These are phyloP conservation scores for Saturnispora saitoi DNA, from an alignment of 805 yeast genomes.

Conservation along the genomic window DNA sequence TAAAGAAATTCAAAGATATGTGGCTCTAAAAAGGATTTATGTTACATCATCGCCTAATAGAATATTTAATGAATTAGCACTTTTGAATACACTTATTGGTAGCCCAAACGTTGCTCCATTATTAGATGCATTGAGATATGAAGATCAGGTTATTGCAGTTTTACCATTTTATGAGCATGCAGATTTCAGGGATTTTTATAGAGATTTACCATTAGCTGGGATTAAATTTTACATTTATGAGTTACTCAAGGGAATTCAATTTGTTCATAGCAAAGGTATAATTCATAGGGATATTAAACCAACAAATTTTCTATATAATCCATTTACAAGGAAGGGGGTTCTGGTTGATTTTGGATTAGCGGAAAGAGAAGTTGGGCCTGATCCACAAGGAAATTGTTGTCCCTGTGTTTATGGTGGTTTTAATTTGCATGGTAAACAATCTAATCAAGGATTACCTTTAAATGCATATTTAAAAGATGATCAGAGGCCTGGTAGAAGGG, in stretches of 20 bases:
- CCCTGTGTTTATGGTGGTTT: slow-evolving; percentile 45
- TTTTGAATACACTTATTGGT: slow-evolving; percentile 61
- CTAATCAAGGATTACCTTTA: slow-evolving; percentile 25
- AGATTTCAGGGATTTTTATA: slow-evolving; percentile 80
- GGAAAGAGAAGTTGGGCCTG: slow-evolving; percentile 42
- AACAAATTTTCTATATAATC: slow-evolving; percentile 75
- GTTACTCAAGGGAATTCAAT: slow-evolving; percentile 66
- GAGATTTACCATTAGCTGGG: slow-evolving; percentile 71
- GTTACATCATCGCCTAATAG: slow-evolving; percentile 93
- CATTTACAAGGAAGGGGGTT: slow-evolving; percentile 62
- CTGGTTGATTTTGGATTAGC: slow-evolving; percentile 91
- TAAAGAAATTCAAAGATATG: slow-evolving; percentile 32
- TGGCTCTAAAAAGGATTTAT: slow-evolving; percentile 87
- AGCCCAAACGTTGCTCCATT: slow-evolving; percentile 77
- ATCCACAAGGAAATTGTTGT: slow-evolving; percentile 33
- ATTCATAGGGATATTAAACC: slow-evolving; percentile 94
- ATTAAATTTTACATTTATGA: slow-evolving; percentile 76
- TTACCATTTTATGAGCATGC: slow-evolving; percentile 86
- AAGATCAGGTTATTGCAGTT: slow-evolving; percentile 90
- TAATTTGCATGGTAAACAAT: slow-evolving; percentile 1
- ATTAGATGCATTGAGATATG: slow-evolving; percentile 75
- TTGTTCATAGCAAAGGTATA: slow-evolving; percentile 82
- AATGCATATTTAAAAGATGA: slow-evolving; percentile 84
- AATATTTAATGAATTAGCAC: slow-evolving; percentile 77
- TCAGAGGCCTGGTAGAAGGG: slow-evolving; percentile 79